phyloP scores from a whole-genome alignment of 768 basidiomycete species.

The Kwoniella newhampshirensis region DNA sequence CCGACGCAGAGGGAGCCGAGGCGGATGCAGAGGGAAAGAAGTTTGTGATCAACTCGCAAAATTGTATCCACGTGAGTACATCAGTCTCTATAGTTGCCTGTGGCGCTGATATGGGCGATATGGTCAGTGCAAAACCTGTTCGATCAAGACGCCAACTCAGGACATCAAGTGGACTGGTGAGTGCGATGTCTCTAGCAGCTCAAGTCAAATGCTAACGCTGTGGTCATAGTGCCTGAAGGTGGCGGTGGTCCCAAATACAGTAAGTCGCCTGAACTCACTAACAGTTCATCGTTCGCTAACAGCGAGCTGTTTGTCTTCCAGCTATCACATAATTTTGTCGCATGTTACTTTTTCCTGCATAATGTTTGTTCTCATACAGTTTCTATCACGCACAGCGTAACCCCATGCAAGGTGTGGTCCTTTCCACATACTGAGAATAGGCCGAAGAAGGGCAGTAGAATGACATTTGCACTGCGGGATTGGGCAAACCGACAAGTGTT shows the following conservation, averaged over 20 bases:
- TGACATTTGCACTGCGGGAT: too few species aligned
- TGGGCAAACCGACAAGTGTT: too few species aligned
- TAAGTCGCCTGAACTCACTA: conserved; percentile 57
- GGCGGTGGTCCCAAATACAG: conserved; percentile 96
- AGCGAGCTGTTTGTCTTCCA: conserved; percentile 1
- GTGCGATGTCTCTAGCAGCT: not conserved
- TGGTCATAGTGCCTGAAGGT: conserved; percentile 79
- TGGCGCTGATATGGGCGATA: not conserved
- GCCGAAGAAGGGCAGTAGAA: too few species aligned
- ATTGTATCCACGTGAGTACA: conserved; percentile 51
- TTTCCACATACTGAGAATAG: too few species aligned
- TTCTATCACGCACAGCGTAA: too few species aligned
- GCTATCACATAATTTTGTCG: conserved; percentile 25
- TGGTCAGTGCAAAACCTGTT: conserved; percentile 85
- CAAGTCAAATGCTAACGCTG: conserved; percentile 1
- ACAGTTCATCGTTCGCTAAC: not conserved
- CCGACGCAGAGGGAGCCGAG: conserved; percentile 64
- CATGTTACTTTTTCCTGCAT: conserved; percentile 1
- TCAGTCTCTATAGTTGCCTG: not conserved
- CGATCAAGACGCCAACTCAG: conserved; percentile 90
- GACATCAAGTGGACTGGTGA: conserved; percentile 79
- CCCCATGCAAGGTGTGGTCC: too few species aligned
- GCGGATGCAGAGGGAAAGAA: conserved; percentile 75
- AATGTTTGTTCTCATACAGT: not conserved
- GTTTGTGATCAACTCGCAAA: conserved; percentile 91